Evolutionary conservation across 2,329 filamentous ascomycete genomes (phyloP), one percentile per base, ranked within the genome.

Genomic region (Aspergillus aculeatinus): DNA sequence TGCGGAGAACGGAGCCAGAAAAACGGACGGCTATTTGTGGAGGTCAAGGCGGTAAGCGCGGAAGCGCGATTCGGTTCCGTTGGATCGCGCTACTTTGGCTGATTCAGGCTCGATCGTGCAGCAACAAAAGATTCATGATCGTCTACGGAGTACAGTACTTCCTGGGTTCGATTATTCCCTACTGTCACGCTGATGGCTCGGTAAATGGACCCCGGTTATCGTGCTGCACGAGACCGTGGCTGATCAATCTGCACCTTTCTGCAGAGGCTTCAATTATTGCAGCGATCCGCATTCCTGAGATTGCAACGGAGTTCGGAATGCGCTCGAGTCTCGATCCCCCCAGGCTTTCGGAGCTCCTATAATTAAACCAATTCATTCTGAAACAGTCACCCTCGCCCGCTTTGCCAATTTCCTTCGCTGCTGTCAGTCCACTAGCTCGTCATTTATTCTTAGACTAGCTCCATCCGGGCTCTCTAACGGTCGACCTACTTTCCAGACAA

Each of bases 341-440:
- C 39, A 19, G 14, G 39, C 42, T 19, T 12, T 48, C 27, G 25
- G 27, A 27, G 21, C 42, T 10, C 42, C 48, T 48, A 33, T 33
- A 55, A 48, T 55, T 55, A 55, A 55, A 55, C 53, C 53, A 31
- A 55, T 27, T 48, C 19, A 55, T 25, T 55, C 53, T 55, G 53
- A 55, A 55, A 55, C 53, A 55, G 35, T 27, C 19, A 19, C 53
- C 42, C 44, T 47, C 7, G 42, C 19, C 27, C 19, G 25, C 25
- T n/a, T 16, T 42, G 39, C 39, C 39, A 44, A 44, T 44, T 44
- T 44, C 14, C 14, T 35, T 29, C 19, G 35, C 23, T 53, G 51
- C 53, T 55, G 53, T 55, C 53, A 55, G 3, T 55, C 39, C 39
- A 44, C 42, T 55, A 31, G 42, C 48, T 47, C 53, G 48, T 27